Conservation (phyloP, 768 basidiomycete species). For the Leccinum olivaceopallidum region DNA sequence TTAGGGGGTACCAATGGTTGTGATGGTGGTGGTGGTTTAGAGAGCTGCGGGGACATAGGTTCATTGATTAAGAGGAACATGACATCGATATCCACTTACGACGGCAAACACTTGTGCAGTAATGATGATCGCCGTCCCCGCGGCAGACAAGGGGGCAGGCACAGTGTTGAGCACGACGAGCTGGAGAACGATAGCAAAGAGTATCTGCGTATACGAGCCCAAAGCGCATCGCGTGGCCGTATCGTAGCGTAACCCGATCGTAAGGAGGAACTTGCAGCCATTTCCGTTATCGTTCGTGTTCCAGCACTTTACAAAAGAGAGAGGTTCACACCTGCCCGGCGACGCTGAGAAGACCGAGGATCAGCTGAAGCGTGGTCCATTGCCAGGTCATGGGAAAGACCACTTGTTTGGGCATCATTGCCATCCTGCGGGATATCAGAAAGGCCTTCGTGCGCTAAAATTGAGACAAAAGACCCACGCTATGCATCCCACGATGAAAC, state of each 20-base stretch:
- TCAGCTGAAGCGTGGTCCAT: slow-evolving; percentile 16
- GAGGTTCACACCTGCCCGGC: slow-evolving; percentile 17
- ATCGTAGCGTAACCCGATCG: slow-evolving; percentile 61
- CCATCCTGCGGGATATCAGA: slow-evolving; percentile 12
- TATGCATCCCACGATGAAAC: slow-evolving; percentile 34
- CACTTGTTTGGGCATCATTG: neutral
- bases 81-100: slow-evolving; percentile 1
- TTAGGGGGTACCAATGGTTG: neutral
- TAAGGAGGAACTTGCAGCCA: slow-evolving; percentile 47
- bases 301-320: neutral
- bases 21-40: neutral
- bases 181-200: slow-evolving; percentile 71
- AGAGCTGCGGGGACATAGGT: neutral
- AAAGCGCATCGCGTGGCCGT: slow-evolving; percentile 63
- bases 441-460: neutral
- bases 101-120: slow-evolving; percentile 14
- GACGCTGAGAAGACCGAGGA: slow-evolving; percentile 19
- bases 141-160: slow-evolving; percentile 57
- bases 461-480: slow-evolving; percentile 7
- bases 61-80: neutral
- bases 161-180: slow-evolving; percentile 59
- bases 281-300: neutral
- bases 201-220: slow-evolving; percentile 60
- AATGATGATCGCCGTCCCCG: slow-evolving; percentile 68
- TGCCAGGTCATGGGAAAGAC: slow-evolving; percentile 23